These are phyloP conservation scores for Rhizodiscina lignyota DNA, from an alignment of 495 filamentous ascomycete genomes.

Conservation along the genomic window DNA sequence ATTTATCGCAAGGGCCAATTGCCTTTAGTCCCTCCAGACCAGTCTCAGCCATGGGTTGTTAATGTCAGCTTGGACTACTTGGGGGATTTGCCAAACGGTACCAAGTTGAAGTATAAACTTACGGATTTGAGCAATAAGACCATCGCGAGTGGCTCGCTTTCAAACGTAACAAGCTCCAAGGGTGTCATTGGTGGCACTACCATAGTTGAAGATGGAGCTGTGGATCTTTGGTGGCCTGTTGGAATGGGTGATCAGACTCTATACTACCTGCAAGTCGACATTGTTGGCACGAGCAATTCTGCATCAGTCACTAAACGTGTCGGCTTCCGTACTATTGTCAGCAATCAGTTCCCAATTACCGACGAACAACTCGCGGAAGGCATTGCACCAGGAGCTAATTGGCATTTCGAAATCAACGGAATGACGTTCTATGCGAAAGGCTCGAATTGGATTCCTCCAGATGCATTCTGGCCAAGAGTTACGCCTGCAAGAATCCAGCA, in stretches of 20 bases:
- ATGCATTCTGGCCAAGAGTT: too few relatives aligned
- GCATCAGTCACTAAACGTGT: constrained; percentile 37
- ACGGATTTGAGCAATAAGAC: constrained; percentile 30
- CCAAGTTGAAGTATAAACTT: too few relatives aligned
- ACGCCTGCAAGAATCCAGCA: too few relatives aligned
- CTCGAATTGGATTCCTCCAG: too few relatives aligned
- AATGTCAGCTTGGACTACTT: too few relatives aligned
- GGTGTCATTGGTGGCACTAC: constrained; percentile 35
- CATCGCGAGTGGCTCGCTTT: constrained; percentile 27
- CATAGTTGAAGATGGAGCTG: constrained; percentile 25
- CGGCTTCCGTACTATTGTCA: constrained; percentile 51
- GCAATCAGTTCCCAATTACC: constrained; percentile 44
- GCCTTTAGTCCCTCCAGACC: too few relatives aligned
- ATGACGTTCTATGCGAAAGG: too few relatives aligned
- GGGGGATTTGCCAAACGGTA: too few relatives aligned
- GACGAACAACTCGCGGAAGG: constrained; percentile 35
- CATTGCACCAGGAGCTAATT: too few relatives aligned
- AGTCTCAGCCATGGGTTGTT: too few relatives aligned
- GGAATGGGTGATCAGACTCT: constrained; percentile 42
- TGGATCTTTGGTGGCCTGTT: constrained; percentile 48
- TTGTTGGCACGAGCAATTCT: constrained; percentile 25
- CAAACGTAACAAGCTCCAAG: constrained; percentile 26
- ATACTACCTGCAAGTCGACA: constrained; percentile 37
- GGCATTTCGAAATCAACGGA: too few relatives aligned
- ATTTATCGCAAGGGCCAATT: too few relatives aligned